These are phyloP conservation scores for Leishmania guyanensis DNA, from an alignment of 208 protist genomes.

Conservation along the genomic window DNA sequence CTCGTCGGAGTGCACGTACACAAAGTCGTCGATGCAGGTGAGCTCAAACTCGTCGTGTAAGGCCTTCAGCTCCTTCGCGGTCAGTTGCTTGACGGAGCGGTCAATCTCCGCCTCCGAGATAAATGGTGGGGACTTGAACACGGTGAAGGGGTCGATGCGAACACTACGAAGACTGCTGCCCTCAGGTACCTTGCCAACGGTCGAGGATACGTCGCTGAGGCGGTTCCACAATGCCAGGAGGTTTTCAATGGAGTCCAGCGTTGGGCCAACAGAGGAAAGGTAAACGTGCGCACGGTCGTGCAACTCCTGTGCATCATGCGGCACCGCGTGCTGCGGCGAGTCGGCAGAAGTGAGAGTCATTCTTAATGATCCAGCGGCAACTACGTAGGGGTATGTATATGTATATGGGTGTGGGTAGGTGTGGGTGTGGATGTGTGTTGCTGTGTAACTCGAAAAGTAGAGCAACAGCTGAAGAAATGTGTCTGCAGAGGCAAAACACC, in stretches of 20 bases:
- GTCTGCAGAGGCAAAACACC: background rate
- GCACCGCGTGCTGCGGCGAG: background rate
- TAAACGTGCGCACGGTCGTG: slow-evolving; percentile 20
- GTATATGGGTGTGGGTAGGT: background rate
- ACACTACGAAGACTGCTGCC: slow-evolving; percentile 18
- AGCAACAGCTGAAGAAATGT: slow-evolving; percentile 2
- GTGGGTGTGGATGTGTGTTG: background rate
- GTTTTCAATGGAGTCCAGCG: slow-evolving; percentile 23
- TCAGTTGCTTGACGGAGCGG: slow-evolving; percentile 16
- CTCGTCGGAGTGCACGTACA: slow-evolving; percentile 15
- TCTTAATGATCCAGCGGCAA: background rate
- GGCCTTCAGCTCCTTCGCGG: slow-evolving; percentile 15
- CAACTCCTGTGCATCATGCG: slow-evolving; percentile 21
- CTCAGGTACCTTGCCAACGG: background rate
- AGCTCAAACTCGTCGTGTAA: slow-evolving; percentile 30
- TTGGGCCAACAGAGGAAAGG: slow-evolving; percentile 8
- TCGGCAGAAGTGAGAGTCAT: slow-evolving; percentile 3
- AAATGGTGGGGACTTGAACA: slow-evolving; percentile 15
- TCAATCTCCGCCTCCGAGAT: slow-evolving; percentile 27
- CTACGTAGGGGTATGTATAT: background rate
- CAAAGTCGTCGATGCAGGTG: slow-evolving; percentile 21
- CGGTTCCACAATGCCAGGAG: slow-evolving; percentile 18
- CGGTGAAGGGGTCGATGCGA: slow-evolving; percentile 24
- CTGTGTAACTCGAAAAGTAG: background rate
- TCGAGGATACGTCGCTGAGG: slow-evolving; percentile 3